Conservation (phyloP, 1,139 yeast species). For the Trichomonascaceae sp. region DNA sequence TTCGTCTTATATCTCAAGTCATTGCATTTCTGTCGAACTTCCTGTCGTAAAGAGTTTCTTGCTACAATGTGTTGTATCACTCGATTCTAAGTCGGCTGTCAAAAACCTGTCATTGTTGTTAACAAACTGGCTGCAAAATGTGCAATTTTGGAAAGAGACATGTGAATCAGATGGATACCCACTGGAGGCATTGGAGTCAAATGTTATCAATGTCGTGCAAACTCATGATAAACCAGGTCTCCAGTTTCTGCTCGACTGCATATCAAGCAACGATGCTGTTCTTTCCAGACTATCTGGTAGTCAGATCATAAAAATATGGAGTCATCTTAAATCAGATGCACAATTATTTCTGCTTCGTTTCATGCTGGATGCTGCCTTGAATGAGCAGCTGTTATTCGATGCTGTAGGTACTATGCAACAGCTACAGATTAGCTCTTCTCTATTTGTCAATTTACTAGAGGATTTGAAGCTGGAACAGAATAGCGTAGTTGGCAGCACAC, state of each 20-base stretch:
- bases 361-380: constrained; percentile 50
- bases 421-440: constrained; percentile 41
- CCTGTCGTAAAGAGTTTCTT: constrained; percentile 44
- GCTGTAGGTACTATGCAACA: constrained; percentile 50
- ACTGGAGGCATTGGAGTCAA: constrained; percentile 47
- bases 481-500: constrained; percentile 39
- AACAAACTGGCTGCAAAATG: constrained; percentile 37
- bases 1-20: constrained; percentile 46
- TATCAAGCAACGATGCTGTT: constrained; percentile 42
- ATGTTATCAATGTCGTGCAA: constrained; percentile 53
- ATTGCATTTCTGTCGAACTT: constrained; percentile 40
- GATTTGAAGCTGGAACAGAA: constrained; percentile 39
- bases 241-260: constrained; percentile 49
- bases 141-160: constrained; percentile 41
- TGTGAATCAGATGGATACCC: constrained; percentile 46
- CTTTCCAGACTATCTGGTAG: constrained; percentile 46
- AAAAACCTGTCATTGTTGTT: constrained; percentile 29
- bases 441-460: constrained; percentile 46
- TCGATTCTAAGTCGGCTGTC: constrained; percentile 32
- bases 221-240: constrained; percentile 56
- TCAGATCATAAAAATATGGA: constrained; percentile 51
- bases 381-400: constrained; percentile 45
- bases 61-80: constrained; percentile 32
- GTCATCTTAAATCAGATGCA: constrained; percentile 48
- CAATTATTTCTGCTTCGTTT: constrained; percentile 54